Percentiles rank a stretch among this genome's conserved stretches.
phyloP scores from a whole-genome alignment of 768 basidiomycete genomes.

The Mycena albidolilacea region DNA sequence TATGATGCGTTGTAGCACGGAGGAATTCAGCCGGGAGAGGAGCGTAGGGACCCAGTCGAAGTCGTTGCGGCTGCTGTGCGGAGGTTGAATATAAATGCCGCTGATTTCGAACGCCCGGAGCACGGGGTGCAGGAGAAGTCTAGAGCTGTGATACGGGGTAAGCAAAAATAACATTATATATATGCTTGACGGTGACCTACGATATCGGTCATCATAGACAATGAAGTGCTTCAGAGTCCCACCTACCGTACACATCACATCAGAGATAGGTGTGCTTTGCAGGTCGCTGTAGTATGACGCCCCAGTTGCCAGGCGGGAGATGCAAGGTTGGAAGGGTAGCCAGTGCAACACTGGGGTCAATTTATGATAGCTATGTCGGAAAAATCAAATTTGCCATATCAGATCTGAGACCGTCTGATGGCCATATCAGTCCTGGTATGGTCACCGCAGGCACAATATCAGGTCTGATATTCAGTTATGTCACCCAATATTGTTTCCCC shows the following conservation, averaged over 20 bases:
- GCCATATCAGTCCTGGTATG: too few species aligned
- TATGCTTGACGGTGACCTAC: too few species aligned
- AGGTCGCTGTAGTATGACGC: too few species aligned
- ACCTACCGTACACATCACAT: conserved; percentile 1
- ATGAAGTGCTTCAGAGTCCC: conserved; percentile 10
- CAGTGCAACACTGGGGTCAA: not conserved
- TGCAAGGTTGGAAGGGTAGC: not conserved
- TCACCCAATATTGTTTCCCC: too few species aligned
- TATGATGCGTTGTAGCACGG: conserved; percentile 6
- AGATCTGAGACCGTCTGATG: too few species aligned
- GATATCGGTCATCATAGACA: not conserved
- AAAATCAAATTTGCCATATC: too few species aligned
- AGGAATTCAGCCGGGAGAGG: conserved; percentile 10
- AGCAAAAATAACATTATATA: too few species aligned
- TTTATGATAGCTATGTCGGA: accelerated
- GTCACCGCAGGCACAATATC: too few species aligned
- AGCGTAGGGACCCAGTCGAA: conserved; percentile 17
- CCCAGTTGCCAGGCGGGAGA: conserved; percentile 16
- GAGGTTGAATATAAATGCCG: not conserved
- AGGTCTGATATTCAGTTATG: too few species aligned
- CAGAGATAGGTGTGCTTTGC: not conserved
- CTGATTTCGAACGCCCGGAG: conserved; percentile 22
- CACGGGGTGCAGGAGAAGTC: conserved; percentile 12
- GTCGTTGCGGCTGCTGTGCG: not conserved
- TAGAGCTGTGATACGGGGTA: not conserved